A percentile compares a stretch with the other conserved stretches of the same genome.
phyloP scores from a whole-genome alignment of 2,329 filamentous ascomycete genomes.

The Colletotrichum zoysiae region DNA sequence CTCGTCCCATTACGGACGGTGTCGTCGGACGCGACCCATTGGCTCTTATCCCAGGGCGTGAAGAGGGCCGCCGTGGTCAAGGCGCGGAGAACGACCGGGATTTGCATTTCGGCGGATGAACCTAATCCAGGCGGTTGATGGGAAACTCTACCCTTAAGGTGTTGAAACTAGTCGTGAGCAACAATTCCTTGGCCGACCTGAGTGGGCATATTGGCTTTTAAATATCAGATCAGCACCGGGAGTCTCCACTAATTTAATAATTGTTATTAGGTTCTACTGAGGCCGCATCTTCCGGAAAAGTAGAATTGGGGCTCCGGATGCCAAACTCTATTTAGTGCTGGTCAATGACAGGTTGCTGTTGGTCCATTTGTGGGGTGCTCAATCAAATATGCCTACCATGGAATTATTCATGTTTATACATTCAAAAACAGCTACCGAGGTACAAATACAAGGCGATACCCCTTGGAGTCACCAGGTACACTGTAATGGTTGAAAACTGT shows the following conservation, averaged over 20 bases:
- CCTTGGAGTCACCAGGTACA: no score
- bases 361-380: conserved; percentile 12
- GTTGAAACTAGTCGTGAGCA: not conserved
- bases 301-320: not conserved
- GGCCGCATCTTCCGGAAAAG: not conserved
- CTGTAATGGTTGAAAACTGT: no score
- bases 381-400: conserved; percentile 34
- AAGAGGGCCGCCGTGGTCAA: conserved; percentile 33
- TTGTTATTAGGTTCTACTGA: conserved; percentile 5
- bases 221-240: not conserved
- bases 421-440: not conserved
- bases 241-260: conserved; percentile 12
- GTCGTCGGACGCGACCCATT: conserved; percentile 80
- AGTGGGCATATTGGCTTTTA: not conserved
- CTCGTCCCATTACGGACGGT: conserved; percentile 81
- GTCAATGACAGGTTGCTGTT: conserved; percentile 18
- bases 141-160: not conserved
- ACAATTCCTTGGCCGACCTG: not conserved
- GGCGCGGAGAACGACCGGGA: conserved; percentile 21
- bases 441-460: no score
- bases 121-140: not conserved
- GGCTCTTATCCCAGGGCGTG: conserved; percentile 68
- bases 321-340: conserved; percentile 20
- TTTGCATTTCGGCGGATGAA: conserved; percentile 18
- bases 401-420: conserved; percentile 1